phyloP scores from a whole-genome alignment of 305 asterid genomes.

The Fraxinus angustifolia region DNA sequence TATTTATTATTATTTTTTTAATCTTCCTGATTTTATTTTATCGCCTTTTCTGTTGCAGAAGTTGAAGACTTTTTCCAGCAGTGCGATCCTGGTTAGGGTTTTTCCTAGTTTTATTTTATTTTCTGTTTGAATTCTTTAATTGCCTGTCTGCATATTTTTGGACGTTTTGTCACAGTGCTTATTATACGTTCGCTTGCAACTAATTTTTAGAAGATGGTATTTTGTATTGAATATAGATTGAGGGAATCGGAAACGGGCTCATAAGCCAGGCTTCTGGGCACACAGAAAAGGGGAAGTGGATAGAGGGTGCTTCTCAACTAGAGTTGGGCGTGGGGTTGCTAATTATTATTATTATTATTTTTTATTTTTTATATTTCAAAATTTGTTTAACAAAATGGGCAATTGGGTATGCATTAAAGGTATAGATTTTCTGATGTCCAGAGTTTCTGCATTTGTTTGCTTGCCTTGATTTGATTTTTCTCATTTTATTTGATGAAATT shows the following conservation, averaged over 20 bases:
- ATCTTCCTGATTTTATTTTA: neutral
- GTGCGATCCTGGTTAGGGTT: constrained; percentile 62
- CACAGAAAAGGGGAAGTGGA: neutral
- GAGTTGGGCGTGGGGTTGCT: too few species aligned
- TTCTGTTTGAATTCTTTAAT: neutral
- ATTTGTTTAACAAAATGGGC: neutral
- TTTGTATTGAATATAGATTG: neutral
- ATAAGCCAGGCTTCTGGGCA: too few species aligned
- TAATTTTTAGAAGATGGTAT: neutral
- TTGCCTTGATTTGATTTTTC: neutral
- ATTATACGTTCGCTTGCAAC: neutral
- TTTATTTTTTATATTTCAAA: neutral
- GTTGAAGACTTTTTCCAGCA: constrained; percentile 51
- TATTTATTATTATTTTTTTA: neutral
- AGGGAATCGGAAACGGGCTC: too few species aligned
- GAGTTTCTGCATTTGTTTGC: neutral
- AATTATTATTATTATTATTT: neutral
- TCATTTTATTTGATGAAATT: neutral
- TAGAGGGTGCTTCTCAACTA: neutral
- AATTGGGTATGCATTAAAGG: neutral
- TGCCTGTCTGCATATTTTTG: neutral
- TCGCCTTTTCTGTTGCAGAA: constrained; percentile 37
- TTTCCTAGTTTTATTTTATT: neutral
- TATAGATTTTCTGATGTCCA: neutral
- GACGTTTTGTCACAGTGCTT: neutral